Base-by-base conservation (phyloP, 164 flowering plant species). In the Cinnamomum micranthum region DNA sequence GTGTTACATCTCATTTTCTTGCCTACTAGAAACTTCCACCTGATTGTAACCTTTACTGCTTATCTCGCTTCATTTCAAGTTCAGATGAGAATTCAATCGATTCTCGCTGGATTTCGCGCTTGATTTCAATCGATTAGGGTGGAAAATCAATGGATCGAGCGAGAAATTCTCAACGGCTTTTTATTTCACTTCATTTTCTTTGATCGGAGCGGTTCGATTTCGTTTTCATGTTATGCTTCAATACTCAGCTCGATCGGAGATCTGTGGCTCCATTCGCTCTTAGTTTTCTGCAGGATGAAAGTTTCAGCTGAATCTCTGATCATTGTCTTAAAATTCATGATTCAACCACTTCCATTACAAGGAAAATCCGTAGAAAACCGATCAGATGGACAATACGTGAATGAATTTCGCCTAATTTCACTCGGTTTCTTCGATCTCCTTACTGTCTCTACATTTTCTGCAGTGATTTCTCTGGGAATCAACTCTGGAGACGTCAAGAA, bases 401-500 rank as follows among this genome's bases (percentile, higher is more conserved):
- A 12, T 19, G 19, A 60, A 47, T 24, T 47, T 63, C 63, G 4
- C 23, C 52, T 22, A 2, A 31, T 70, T 55, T 28, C 50, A 22
- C 4, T 51, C 66, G 74, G 2, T 58, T 35, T 70, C 23, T 17
- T 7, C 27, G 3, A 3, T 50, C 50, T 28, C 13, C 3, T 68
- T 14, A 11, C 33, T 1, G 15, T 23, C 25, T 65, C 35, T 1
- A 47, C 20, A 6, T 62, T 73, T 33, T 52, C 19, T 79, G 66
- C 86, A 95, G 99, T 95, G 79, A 93, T 87, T 69, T 24, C 97
- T 74, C 98, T 89, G 71, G 98, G 99, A 81, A 93, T 95, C 77
- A 95, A 95, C 75, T 95, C 98, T 41, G 99, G 99, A 71, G 99
- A 96, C 73, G 89, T 96, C 65, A 96, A 94, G 87, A 96, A 96